A percentile compares a stretch with the other conserved stretches of the same genome.
phyloP scores from a whole-genome alignment of 371 early-diverging fungal genomes.

The Catenaria anguillulae region DNA sequence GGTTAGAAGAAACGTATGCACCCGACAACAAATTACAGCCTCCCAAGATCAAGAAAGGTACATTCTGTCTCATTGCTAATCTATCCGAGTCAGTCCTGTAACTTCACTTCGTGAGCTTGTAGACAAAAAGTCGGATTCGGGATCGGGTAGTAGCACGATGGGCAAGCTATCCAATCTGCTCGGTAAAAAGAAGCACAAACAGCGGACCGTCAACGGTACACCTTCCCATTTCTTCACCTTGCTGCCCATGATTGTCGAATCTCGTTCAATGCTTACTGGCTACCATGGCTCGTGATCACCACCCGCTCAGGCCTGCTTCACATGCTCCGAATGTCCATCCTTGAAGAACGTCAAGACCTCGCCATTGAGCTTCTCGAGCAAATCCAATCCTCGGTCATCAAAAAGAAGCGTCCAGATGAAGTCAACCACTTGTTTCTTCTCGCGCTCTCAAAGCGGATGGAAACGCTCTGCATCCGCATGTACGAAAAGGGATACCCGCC shows the following conservation, averaged over 20 bases:
- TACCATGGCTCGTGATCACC: too few species aligned
- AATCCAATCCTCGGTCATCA: constrained; percentile 15
- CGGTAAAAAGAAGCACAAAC: not conserved
- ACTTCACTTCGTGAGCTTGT: not conserved
- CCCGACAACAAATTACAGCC: not conserved
- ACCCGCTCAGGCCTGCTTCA: not conserved
- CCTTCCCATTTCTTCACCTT: not conserved
- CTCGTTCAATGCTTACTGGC: too few species aligned
- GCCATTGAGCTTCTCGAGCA: constrained; percentile 9
- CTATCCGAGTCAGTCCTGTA: too few species aligned
- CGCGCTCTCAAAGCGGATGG: constrained; percentile 27
- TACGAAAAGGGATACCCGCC: constrained; percentile 35
- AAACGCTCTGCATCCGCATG: constrained; percentile 26
- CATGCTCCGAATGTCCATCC: not conserved
- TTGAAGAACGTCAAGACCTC: constrained; percentile 3
- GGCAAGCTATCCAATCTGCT: not conserved
- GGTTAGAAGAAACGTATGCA: not conserved
- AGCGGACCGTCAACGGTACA: not conserved
- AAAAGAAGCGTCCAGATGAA: constrained; percentile 20
- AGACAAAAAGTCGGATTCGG: constrained; percentile 3
- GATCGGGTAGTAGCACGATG: not conserved
- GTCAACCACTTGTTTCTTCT: constrained; percentile 22
- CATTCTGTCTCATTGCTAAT: not conserved
- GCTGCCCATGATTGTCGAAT: too few species aligned
- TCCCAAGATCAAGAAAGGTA: not conserved